These are phyloP conservation scores for Penicillium alfredii DNA, from an alignment of 495 filamentous ascomycete species.

Conservation along the genomic window DNA sequence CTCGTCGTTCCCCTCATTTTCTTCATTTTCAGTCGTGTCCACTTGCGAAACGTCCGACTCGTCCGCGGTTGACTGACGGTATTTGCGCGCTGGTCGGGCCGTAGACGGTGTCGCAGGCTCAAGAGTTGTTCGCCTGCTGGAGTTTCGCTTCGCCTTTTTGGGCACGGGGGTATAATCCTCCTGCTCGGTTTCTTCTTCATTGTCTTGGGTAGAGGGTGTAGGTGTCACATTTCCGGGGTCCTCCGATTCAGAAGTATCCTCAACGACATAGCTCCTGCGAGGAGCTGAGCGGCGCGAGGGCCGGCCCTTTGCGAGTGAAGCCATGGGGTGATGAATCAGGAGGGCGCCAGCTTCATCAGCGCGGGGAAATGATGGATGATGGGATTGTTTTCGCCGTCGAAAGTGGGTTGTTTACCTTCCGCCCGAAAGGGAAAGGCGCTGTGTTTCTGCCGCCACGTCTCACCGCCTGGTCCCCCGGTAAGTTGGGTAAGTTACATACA, in stretches of 20 bases:
- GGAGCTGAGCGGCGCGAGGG: slow-evolving; percentile 69
- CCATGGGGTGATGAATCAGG: slow-evolving; percentile 31
- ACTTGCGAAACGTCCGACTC: slow-evolving; percentile 29
- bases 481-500: slow-evolving; percentile 18
- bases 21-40: not conserved
- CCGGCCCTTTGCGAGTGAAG: slow-evolving; percentile 59
- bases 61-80: slow-evolving; percentile 29
- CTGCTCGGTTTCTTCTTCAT: slow-evolving; percentile 55
- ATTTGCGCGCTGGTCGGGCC: slow-evolving; percentile 27
- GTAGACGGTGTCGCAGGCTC: slow-evolving; percentile 45
- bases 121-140: slow-evolving; percentile 52
- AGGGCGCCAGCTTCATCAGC: slow-evolving; percentile 24
- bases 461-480: slow-evolving; percentile 26
- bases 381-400: slow-evolving; percentile 21
- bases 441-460: slow-evolving; percentile 37
- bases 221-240: slow-evolving; percentile 50
- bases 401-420: slow-evolving; percentile 45
- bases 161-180: slow-evolving; percentile 79
- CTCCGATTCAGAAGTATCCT: slow-evolving; percentile 68
- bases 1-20: slow-evolving; percentile 19
- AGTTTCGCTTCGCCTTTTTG: slow-evolving; percentile 37
- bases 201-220: slow-evolving; percentile 37
- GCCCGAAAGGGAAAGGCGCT: slow-evolving; percentile 34
- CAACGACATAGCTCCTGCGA: slow-evolving; percentile 62
- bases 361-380: slow-evolving; percentile 17